A percentile compares a stretch with the other conserved stretches of the same genome.
These are phyloP conservation scores for Erythrophleum fordii DNA, from an alignment of 306 rosid genomes.

Conservation along the genomic window DNA sequence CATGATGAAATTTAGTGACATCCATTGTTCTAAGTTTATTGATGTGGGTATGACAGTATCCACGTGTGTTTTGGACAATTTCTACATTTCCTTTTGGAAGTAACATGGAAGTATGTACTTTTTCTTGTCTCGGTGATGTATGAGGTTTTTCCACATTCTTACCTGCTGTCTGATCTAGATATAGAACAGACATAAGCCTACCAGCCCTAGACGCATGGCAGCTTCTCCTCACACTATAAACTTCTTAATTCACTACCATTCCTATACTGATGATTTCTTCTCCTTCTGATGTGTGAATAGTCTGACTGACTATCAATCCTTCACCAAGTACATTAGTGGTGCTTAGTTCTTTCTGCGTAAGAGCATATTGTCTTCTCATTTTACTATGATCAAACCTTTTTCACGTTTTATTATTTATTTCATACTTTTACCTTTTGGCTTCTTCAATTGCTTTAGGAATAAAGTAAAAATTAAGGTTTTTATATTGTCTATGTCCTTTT, in stretches of 20 bases:
- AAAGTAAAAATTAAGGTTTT: too few species aligned
- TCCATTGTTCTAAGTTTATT: not conserved
- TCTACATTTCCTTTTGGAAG: not conserved
- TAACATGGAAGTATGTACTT: not conserved
- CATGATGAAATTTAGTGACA: not conserved
- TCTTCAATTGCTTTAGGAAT: too few species aligned
- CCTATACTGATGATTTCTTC: not conserved
- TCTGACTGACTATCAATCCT: not conserved
- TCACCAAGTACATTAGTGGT: too few species aligned
- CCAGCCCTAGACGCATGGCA: not conserved
- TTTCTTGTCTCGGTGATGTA: conserved; percentile 2
- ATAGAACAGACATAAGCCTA: not conserved
- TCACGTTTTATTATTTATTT: not conserved
- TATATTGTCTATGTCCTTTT: not conserved
- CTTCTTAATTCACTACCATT: not conserved
- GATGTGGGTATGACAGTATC: not conserved
- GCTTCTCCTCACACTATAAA: not conserved
- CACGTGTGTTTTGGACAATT: not conserved
- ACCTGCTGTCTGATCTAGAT: not conserved
- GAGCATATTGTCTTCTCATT: too few species aligned
- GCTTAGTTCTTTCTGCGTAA: too few species aligned
- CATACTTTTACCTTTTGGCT: not conserved
- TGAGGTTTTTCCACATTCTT: not conserved
- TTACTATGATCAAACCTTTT: too few species aligned
- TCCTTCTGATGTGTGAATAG: not conserved